Evolutionary conservation across 768 basidiomycete genomes (phyloP).

Genomic region (Austroboletus eburneus): DNA sequence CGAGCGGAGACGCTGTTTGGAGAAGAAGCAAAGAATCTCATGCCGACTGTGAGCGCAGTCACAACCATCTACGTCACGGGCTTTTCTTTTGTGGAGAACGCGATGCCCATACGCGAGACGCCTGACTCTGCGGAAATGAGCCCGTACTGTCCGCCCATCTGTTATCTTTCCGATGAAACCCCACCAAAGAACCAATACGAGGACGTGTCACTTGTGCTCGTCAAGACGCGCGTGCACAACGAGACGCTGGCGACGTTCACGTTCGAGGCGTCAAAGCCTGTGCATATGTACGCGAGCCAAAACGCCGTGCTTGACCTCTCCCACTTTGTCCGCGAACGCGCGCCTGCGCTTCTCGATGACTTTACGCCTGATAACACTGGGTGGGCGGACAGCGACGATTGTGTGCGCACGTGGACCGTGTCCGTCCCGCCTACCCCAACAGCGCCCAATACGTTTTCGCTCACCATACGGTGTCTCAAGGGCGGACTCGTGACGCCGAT

Average conservation of each 20-base stretch:
- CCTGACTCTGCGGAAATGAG: constrained; percentile 30
- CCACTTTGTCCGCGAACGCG: constrained; percentile 42
- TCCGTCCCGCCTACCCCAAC: constrained; percentile 30
- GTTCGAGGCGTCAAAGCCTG: constrained; percentile 36
- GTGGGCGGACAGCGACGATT: constrained; percentile 52
- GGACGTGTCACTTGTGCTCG: constrained; percentile 26
- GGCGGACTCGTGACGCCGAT: constrained; percentile 54
- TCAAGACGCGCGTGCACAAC: constrained; percentile 19
- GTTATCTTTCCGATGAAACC: constrained; percentile 47
- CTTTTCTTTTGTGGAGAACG: constrained; percentile 48
- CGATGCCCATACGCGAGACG: constrained; percentile 48
- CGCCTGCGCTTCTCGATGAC: constrained; percentile 34
- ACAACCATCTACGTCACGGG: constrained; percentile 50
- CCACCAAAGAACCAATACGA: constrained; percentile 25
- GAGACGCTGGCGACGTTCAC: constrained; percentile 51
- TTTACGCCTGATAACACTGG: constrained; percentile 29
- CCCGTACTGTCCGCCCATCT: constrained; percentile 59
- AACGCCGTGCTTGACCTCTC: constrained; percentile 53
- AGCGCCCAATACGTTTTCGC: constrained; percentile 27
- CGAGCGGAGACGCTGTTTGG: constrained; percentile 49
- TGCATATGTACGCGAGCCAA: constrained; percentile 39
- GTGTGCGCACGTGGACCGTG: constrained; percentile 63
- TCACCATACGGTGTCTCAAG: constrained; percentile 55
- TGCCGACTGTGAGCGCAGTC: constrained; percentile 45
- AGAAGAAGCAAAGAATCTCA: constrained; percentile 41